Evolutionary conservation across 805 yeast species (phyloP).

Genomic region (Debaryomyces castellii): DNA sequence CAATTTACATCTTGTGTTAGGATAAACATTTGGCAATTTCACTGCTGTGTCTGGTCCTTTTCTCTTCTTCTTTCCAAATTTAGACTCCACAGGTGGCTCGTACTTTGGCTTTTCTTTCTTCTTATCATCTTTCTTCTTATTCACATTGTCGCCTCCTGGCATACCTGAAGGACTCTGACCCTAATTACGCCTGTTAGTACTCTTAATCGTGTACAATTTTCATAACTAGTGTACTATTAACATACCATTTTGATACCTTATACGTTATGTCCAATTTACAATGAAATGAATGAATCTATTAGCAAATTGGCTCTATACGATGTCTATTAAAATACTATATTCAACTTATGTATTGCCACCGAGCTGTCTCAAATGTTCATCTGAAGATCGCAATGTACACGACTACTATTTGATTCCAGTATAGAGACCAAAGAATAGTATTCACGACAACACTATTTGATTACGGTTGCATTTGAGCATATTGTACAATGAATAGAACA

Average conservation of each 20-base stretch:
- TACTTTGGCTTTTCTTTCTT: conserved; percentile 91
- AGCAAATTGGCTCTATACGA: not conserved
- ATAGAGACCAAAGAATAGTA: too few species aligned
- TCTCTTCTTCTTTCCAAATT: conserved; percentile 89
- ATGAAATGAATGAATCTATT: conserved; percentile 5
- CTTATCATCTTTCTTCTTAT: conserved; percentile 55
- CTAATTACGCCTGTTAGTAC: conserved; percentile 18
- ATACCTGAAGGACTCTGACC: conserved; percentile 59
- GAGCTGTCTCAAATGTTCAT: conserved; percentile 1
- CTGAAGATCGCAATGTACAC: conserved; percentile 1
- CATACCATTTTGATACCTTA: conserved; percentile 1
- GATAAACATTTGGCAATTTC: conserved; percentile 83
- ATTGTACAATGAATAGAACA: too few species aligned
- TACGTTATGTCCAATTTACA: conserved; percentile 2
- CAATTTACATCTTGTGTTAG: conserved; percentile 90
- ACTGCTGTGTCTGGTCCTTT: conserved; percentile 87
- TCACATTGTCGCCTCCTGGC: conserved; percentile 49
- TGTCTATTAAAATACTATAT: not conserved
- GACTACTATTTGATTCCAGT: not conserved
- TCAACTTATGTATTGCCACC: not conserved
- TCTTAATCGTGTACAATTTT: not conserved
- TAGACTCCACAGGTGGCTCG: conserved; percentile 96
- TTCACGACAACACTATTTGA: too few species aligned
- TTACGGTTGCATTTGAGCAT: too few species aligned
- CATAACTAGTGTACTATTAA: not conserved